These are phyloP conservation scores for Saksenaea oblongispora DNA, from an alignment of 371 early-diverging fungal species.

Conservation along the genomic window DNA sequence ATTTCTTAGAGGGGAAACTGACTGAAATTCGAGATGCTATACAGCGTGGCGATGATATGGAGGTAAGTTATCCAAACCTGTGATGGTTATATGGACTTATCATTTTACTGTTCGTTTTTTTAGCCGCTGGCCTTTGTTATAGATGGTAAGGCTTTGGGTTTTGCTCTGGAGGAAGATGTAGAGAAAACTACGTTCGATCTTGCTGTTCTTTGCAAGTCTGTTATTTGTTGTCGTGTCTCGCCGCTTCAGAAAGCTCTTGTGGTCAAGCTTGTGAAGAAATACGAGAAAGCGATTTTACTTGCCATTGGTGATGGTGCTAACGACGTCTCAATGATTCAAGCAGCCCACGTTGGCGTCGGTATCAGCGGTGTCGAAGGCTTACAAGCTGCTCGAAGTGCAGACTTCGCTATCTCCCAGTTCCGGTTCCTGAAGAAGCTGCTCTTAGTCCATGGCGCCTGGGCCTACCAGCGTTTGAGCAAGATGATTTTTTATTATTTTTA, in stretches of 20 bases:
- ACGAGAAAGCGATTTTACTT: conserved; percentile 73
- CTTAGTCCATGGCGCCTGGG: conserved; percentile 94
- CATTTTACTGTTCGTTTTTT: no score
- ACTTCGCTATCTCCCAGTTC: conserved; percentile 97
- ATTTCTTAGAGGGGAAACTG: conserved; percentile 74
- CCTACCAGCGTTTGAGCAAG: conserved; percentile 87
- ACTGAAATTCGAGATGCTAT: conserved; percentile 62
- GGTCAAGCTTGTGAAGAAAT: conserved; percentile 84
- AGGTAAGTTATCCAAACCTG: conserved; percentile 24
- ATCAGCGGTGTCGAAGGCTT: conserved; percentile 97
- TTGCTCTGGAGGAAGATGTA: conserved; percentile 71
- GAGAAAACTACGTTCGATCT: conserved; percentile 75
- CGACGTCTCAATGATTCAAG: conserved; percentile 98
- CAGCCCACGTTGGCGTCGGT: conserved; percentile 96
- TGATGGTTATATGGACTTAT: no score
- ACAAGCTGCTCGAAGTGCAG: conserved; percentile 95
- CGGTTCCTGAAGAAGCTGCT: conserved; percentile 84
- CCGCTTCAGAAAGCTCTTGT: conserved; percentile 95
- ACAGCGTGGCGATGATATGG: conserved; percentile 62
- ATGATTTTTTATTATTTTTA: conserved; percentile 91
- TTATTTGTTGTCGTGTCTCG: conserved; percentile 92
- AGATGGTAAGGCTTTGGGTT: conserved; percentile 70
- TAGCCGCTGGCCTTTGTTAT: conserved; percentile 72
- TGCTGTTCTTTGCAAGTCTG: conserved; percentile 80
- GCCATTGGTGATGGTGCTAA: conserved; percentile 99